Evolutionary conservation across 805 yeast genomes (phyloP), one percentile per base, ranked within the genome.

Genomic region (Zygotorulaspora sp.): DNA sequence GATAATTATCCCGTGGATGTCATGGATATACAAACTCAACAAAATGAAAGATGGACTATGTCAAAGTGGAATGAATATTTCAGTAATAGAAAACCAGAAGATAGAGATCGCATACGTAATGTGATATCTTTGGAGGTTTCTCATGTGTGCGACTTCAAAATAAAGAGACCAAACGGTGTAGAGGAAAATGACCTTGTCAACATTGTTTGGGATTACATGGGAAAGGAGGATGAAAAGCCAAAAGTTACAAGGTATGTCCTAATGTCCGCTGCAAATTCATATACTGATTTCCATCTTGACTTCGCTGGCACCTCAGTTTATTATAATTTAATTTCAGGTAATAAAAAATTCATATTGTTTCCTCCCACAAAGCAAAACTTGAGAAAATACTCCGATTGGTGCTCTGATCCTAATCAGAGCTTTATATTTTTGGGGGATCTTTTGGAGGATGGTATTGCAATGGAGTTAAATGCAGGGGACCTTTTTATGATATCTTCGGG

Each of bases 291-390:
- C 62, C 97, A 88, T 59, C 68, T 88, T 29, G 97, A 88, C 58
- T 88, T 88, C 58, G 92, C 94, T 2, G 97, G 96, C 0, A 84
- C 96, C 0, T 83, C 92, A 1, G 97, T 88, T 4, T 88, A 85
- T 57, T 88, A 88, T 60, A 85, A 90, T 2, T 78, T 88, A 3
- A 62, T 88, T 11, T 64, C 71, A n/a, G 97, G 97, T 1, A 50
- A 64, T 3, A 88, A 88, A 52, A 72, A 77, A 21, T 88, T 88
- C 53, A 58, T 87, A 32, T 74, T 88, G 71, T 77, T 71, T 49
- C 95, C 95, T 0, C 96, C 96, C 2, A 77, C 94, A 0, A 57
- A 63, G 2, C 48, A 58, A 10, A 88, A 87, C 50, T 66, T 87
- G 35, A 55, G 65, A 11, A 67, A 72, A 22, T 88, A 86, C 53